Percentiles rank a stretch among this genome's conserved stretches.
phyloP scores from a whole-genome alignment of 2,329 filamentous ascomycete genomes.

The Xylariaceae sp. region DNA sequence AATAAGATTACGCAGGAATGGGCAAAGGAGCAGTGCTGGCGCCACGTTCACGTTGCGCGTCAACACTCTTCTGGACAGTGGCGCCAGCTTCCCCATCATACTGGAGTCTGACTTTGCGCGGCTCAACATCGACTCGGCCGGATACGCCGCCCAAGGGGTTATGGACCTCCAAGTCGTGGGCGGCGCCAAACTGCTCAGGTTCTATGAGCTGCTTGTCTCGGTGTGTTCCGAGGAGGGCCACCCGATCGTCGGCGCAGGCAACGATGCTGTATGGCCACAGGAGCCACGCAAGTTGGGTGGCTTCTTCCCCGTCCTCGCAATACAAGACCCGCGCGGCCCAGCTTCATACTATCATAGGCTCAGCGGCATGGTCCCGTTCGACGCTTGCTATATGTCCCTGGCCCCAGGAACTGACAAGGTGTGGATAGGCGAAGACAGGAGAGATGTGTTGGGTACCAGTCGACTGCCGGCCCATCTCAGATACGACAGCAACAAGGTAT shows the following conservation, averaged over 20 bases:
- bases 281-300: conserved; percentile 23
- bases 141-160: conserved; percentile 35
- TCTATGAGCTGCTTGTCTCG: conserved; percentile 34
- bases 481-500: conserved; percentile 17
- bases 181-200: conserved; percentile 13
- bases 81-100: conserved; percentile 38
- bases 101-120: conserved; percentile 30
- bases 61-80: conserved; percentile 37
- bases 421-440: conserved; percentile 39
- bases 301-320: conserved; percentile 28
- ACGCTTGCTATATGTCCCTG: conserved; percentile 37
- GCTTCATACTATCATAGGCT: conserved; percentile 27
- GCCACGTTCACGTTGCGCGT: conserved; percentile 25
- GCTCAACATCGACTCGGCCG: conserved; percentile 30
- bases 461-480: conserved; percentile 36
- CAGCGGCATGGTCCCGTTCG: conserved; percentile 39
- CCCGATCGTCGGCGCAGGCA: conserved; percentile 27
- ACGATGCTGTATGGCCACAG: conserved; percentile 21
- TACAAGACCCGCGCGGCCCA: conserved; percentile 1
- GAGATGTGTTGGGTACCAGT: conserved; percentile 38
- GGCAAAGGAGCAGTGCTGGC: conserved; percentile 9
- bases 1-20: neutral
- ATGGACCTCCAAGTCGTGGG: conserved; percentile 20
- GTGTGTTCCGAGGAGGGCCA: conserved; percentile 23
- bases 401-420: conserved; percentile 33